These are phyloP conservation scores for Leccinum fuscescens DNA, from an alignment of 1,284 basidiomycete genomes.

Conservation along the genomic window DNA sequence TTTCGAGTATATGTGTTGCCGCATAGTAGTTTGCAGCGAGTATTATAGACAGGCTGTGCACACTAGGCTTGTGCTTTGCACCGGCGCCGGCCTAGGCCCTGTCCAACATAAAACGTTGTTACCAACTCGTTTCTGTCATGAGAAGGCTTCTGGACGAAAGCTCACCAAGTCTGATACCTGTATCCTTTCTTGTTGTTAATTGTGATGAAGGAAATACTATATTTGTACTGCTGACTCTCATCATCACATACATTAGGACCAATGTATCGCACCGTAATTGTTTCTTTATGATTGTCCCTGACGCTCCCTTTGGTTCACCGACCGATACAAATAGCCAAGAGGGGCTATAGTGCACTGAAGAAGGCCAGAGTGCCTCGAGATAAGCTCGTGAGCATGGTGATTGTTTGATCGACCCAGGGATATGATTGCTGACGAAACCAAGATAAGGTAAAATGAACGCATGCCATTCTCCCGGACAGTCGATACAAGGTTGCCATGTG, in stretches of 20 bases:
- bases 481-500: slow-evolving; percentile 2
- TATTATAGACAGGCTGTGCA: slow-evolving; percentile 10
- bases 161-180: slow-evolving; percentile 18
- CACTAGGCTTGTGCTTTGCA: slow-evolving; percentile 9
- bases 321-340: not conserved
- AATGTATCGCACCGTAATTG: slow-evolving; percentile 21
- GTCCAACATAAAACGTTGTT: slow-evolving; percentile 3
- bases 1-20: slow-evolving; percentile 6
- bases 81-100: slow-evolving; percentile 14
- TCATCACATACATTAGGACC: slow-evolving; percentile 14
- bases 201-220: slow-evolving; percentile 27
- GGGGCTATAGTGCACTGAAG: not conserved
- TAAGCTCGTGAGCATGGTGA: not conserved
- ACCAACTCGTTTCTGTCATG: slow-evolving; percentile 10
- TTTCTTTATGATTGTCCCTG: slow-evolving; percentile 23
- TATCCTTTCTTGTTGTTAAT: slow-evolving; percentile 35
- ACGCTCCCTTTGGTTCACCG: slow-evolving; percentile 6
- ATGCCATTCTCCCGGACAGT: not conserved
- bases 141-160: slow-evolving; percentile 1
- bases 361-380: not conserved
- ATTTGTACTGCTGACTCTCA: slow-evolving; percentile 29
- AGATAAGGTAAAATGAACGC: slow-evolving; percentile 8
- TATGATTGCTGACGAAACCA: slow-evolving; percentile 3
- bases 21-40: not conserved
- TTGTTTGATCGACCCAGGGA: slow-evolving; percentile 2